A percentile compares a stretch with the other conserved stretches of the same genome.
Evolutionary conservation across 345 rosid species (phyloP).

Genomic region (Eucalyptus decipiens): DNA sequence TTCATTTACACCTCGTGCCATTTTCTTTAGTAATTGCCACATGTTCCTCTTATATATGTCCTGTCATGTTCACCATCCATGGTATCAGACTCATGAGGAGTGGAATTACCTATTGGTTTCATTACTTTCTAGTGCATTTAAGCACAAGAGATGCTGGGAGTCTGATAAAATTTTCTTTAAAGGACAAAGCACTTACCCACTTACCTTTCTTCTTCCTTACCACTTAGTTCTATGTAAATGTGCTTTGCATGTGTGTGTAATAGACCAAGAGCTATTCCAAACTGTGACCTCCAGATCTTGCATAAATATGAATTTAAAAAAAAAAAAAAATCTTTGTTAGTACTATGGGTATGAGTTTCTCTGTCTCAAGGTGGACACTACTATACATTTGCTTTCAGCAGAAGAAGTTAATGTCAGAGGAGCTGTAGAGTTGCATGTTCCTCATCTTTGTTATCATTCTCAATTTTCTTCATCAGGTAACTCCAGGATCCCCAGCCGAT

Average conservation of each 20-base stretch:
- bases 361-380: neutral
- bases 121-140: neutral
- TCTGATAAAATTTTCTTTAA: neutral
- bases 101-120: neutral
- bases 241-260: neutral
- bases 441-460: neutral
- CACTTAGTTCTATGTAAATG: neutral
- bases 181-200: neutral
- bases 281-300: neutral
- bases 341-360: neutral
- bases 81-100: neutral
- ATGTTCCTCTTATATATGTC: neutral
- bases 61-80: neutral
- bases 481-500: conserved; percentile 87
- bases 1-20: neutral
- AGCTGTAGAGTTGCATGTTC: neutral
- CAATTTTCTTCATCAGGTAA: conserved; percentile 28
- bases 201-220: neutral
- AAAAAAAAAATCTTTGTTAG: neutral
- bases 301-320: neutral
- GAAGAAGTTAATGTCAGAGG: neutral
- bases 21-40: neutral
- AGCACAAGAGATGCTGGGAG: neutral
- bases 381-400: neutral
- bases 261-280: neutral